A percentile compares a stretch with the other conserved stretches of the same genome.
These are phyloP conservation scores for Saxophila tyrrhenica DNA, from an alignment of 495 filamentous ascomycete species.

Conservation along the genomic window DNA sequence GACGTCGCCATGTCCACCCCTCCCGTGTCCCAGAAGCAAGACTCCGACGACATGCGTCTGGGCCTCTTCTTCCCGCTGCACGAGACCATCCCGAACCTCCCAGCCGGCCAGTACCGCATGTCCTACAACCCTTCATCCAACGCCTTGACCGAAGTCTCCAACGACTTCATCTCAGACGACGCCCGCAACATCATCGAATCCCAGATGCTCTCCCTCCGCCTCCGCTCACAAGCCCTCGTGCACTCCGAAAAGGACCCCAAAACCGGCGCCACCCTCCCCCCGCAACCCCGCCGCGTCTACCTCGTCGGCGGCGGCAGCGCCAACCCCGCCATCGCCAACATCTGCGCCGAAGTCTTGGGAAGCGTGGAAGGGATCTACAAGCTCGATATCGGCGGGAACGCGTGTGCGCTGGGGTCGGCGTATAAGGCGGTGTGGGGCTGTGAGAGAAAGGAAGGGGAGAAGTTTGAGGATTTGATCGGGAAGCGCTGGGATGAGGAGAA, in stretches of 20 bases:
- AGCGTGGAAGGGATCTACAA: conserved; percentile 80
- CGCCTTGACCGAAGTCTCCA: conserved; percentile 26
- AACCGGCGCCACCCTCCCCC: conserved; percentile 42
- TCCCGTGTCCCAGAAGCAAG: conserved; percentile 48
- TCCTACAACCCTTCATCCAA: conserved; percentile 40
- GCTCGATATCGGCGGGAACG: conserved; percentile 91
- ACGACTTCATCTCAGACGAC: conserved; percentile 44
- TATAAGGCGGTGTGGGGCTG: conserved; percentile 93
- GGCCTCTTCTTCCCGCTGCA: conserved; percentile 89
- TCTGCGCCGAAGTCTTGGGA: conserved; percentile 78
- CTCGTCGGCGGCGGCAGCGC: conserved; percentile 83
- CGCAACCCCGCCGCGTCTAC: conserved; percentile 82
- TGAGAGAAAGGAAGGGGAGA: conserved; percentile 55
- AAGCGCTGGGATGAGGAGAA: conserved; percentile 73
- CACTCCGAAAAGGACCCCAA: conserved; percentile 33
- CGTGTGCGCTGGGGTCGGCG: conserved; percentile 88
- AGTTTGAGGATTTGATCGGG: conserved; percentile 78
- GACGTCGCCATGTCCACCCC: conserved; percentile 48
- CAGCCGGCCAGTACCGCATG: conserved; percentile 74
- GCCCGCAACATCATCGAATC: conserved; percentile 86
- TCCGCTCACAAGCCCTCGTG: conserved; percentile 69
- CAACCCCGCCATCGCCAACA: conserved; percentile 73
- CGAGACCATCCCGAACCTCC: conserved; percentile 88
- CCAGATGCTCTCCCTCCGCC: conserved; percentile 78
- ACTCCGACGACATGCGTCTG: conserved; percentile 55